A percentile compares a stretch with the other conserved stretches of the same genome.
Evolutionary conservation across 345 rosid species (phyloP).

Genomic region (Hypericum perforatum): DNA sequence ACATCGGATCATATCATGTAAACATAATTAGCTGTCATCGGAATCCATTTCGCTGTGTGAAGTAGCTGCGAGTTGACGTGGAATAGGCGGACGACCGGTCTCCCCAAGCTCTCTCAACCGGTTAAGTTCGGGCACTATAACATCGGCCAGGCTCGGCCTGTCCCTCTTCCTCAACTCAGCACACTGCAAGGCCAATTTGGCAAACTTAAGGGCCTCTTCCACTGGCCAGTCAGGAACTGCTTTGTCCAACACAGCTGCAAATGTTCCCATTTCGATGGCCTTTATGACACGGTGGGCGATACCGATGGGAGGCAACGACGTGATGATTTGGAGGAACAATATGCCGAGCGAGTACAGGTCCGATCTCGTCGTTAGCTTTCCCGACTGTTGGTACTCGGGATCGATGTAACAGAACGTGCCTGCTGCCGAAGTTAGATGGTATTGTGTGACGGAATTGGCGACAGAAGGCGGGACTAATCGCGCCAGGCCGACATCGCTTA

Average conservation of each 20-base stretch:
- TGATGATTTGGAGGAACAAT: constrained; percentile 74
- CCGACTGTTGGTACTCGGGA: constrained; percentile 89
- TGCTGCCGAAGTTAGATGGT: constrained; percentile 84
- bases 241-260: constrained; percentile 55
- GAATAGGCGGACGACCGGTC: too few species aligned
- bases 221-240: constrained; percentile 61
- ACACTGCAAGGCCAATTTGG: constrained; percentile 51
- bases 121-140: constrained; percentile 59
- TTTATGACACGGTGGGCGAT: constrained; percentile 60
- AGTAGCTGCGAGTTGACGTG: too few species aligned
- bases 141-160: constrained; percentile 68
- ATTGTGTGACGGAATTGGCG: constrained; percentile 69
- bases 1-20: too few species aligned
- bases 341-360: constrained; percentile 75
- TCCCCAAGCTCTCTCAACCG: constrained; percentile 40
- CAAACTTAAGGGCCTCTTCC: constrained; percentile 52
- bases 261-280: constrained; percentile 59
- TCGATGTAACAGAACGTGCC: constrained; percentile 91
- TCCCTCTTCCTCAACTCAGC: constrained; percentile 76
- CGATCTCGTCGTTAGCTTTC: constrained; percentile 70
- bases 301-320: constrained; percentile 81
- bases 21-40: too few species aligned
- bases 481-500: constrained; percentile 90
- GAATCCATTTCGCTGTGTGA: too few species aligned
- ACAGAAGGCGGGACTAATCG: constrained; percentile 79